These are phyloP conservation scores for Ogataea wickerhamii DNA, from an alignment of 805 yeast species.

Conservation along the genomic window DNA sequence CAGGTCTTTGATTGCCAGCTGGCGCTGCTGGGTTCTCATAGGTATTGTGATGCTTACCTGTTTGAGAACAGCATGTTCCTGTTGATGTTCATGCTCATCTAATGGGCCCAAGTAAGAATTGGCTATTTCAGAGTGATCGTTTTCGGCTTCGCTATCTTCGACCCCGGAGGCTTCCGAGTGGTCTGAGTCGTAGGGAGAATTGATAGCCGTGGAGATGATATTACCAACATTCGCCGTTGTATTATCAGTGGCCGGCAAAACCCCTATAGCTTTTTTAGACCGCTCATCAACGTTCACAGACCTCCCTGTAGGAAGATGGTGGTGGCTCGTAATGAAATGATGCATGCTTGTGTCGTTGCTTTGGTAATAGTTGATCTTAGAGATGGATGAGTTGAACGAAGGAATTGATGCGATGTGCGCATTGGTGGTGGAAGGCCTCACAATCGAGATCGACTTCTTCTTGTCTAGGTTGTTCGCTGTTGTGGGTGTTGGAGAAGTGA, in stretches of 20 bases:
- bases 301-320: conserved; percentile 2
- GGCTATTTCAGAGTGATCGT: conserved; percentile 5
- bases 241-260: conserved; percentile 12
- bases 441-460: conserved; percentile 18
- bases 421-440: conserved; percentile 9
- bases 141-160: neutral
- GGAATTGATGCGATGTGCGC: conserved; percentile 4
- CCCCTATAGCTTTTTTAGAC: neutral
- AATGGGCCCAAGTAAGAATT: conserved; percentile 13
- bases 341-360: conserved; percentile 11
- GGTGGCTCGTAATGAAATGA: conserved; percentile 12
- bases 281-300: neutral
- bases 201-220: neutral
- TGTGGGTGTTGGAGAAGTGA: conserved; percentile 1
- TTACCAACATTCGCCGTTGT: conserved; percentile 8
- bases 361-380: conserved; percentile 24
- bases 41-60: conserved; percentile 10
- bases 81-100: conserved; percentile 1
- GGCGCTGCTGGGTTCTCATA: conserved; percentile 30
- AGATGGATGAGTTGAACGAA: conserved; percentile 19
- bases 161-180: conserved; percentile 1
- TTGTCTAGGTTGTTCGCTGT: neutral
- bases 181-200: conserved; percentile 6
- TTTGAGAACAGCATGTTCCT: neutral
- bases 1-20: conserved; percentile 24